phyloP scores from a whole-genome alignment of 164 flowering plant species.

The Nelumbo lutea region DNA sequence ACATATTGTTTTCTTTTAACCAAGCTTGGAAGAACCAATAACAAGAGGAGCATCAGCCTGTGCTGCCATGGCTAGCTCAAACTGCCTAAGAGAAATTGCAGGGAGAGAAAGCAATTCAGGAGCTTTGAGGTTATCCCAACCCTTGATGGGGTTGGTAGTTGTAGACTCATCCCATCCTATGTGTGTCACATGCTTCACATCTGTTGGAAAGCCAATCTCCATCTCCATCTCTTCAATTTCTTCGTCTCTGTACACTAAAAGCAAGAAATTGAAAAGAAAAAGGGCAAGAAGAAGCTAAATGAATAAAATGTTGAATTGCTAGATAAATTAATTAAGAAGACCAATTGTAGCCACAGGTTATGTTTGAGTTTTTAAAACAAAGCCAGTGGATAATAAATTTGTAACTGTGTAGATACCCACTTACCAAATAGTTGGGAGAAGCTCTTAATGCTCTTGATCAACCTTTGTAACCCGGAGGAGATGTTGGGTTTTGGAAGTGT shows the following conservation, averaged over 20 bases:
- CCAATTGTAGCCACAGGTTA: neutral
- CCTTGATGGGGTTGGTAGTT: constrained; percentile 29
- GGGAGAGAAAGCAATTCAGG: constrained; percentile 32
- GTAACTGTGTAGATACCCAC: constrained; percentile 1
- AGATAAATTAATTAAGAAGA: neutral
- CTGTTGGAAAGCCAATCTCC: constrained; percentile 85
- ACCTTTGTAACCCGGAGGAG: constrained; percentile 49
- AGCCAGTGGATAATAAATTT: neutral
- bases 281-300: neutral
- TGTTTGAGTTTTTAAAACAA: neutral
- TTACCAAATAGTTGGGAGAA: constrained; percentile 75
- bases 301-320: neutral
- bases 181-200: constrained; percentile 86
- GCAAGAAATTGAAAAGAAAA: constrained; percentile 4
- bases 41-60: constrained; percentile 28
- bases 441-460: constrained; percentile 64
- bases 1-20: neutral
- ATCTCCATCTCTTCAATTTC: constrained; percentile 41
- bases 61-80: constrained; percentile 51
- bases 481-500: constrained; percentile 48
- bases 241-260: constrained; percentile 47
- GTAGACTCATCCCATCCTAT: constrained; percentile 73
- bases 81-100: constrained; percentile 38
- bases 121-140: constrained; percentile 46
- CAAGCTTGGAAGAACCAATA: constrained; percentile 11